Base-by-base conservation (phyloP, 352 stramenopile genomes). In the Discostella stelligera region DNA sequence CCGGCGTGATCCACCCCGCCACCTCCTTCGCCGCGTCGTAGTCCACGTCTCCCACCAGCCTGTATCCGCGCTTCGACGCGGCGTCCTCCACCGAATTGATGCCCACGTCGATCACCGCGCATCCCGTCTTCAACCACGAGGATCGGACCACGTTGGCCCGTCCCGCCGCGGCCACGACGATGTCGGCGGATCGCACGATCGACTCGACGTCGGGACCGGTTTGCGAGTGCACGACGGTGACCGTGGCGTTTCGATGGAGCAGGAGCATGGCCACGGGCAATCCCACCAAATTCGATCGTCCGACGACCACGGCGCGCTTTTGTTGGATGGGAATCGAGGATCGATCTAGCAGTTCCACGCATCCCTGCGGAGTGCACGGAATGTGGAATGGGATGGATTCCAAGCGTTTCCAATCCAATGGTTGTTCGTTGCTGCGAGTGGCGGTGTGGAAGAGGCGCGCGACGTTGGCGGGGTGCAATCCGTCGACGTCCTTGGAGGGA, bases 81-180 rank as follows among this genome's bases (percentile, higher is more conserved):
- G 86, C 37, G 55, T 89, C 88, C 70, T 96, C 91, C 2, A 99
- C 94, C 71, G 95, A 97, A 78, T 99, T 99, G 82, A 99, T 99
- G 7, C 97, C 97, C 14, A 99, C 97, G 86, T 99, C 97, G 75
- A 99, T 96, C 6, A 99, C 97, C 4, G 97, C 94, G 11, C 95
- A 95, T 16, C 97, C 97, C 11, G 94, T 90, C 80, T 99, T 99
- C 39, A 99, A 82, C 97, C 97, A 99, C 46, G 94, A 88, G 13
- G 90, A 94, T 21, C 94, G 95, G 13, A 99, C 94, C 54, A 99
- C 88, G 54, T 98, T 93, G 0, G 97, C 94, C 66, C 95, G 87
- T 39, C 97, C 97, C 59, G 97, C 97, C 3, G 97, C 97, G 1
- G 95, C 97, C 14, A 99, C 87, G 4, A 99, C 93, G 61, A 99